phyloP scores from a whole-genome alignment of 2,329 filamentous ascomycete genomes.

The Fusarium albosuccineum region DNA sequence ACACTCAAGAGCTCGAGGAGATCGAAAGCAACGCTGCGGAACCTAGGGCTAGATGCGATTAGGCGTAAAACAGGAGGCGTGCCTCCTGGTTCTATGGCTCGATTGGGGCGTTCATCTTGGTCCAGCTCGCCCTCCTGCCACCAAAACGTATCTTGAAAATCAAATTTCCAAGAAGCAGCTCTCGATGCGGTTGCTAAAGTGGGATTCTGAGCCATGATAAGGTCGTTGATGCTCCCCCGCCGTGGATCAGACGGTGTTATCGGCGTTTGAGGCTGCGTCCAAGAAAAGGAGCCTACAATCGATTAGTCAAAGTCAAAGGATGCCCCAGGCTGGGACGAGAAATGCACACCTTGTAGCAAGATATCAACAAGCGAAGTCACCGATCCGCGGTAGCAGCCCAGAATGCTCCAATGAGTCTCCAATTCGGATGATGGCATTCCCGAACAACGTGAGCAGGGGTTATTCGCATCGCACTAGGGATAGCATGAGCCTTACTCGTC shows the following conservation, averaged over 20 bases:
- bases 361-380: slow-evolving; percentile 62
- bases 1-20: slow-evolving; percentile 66
- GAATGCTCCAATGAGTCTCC: slow-evolving; percentile 60
- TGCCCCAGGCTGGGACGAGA: not conserved
- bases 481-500: slow-evolving; percentile 23
- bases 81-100: slow-evolving; percentile 45
- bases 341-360: slow-evolving; percentile 62
- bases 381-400: slow-evolving; percentile 66
- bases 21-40: slow-evolving; percentile 61
- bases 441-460: slow-evolving; percentile 63
- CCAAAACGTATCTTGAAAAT: slow-evolving; percentile 71
- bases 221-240: slow-evolving; percentile 65
- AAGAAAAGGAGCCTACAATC: slow-evolving; percentile 59
- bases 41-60: slow-evolving; percentile 66
- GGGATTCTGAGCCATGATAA: slow-evolving; percentile 61
- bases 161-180: slow-evolving; percentile 60
- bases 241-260: slow-evolving; percentile 63
- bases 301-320: slow-evolving; percentile 23
- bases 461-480: slow-evolving; percentile 64
- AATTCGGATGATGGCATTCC: slow-evolving; percentile 53
- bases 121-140: slow-evolving; percentile 64
- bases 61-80: slow-evolving; percentile 64
- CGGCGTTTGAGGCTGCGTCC: slow-evolving; percentile 63
- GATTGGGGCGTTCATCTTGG: slow-evolving; percentile 40
- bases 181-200: slow-evolving; percentile 55